These are phyloP conservation scores for Gamsiella multidivaricata DNA, from an alignment of 192 early-diverging fungal genomes.

Conservation along the genomic window DNA sequence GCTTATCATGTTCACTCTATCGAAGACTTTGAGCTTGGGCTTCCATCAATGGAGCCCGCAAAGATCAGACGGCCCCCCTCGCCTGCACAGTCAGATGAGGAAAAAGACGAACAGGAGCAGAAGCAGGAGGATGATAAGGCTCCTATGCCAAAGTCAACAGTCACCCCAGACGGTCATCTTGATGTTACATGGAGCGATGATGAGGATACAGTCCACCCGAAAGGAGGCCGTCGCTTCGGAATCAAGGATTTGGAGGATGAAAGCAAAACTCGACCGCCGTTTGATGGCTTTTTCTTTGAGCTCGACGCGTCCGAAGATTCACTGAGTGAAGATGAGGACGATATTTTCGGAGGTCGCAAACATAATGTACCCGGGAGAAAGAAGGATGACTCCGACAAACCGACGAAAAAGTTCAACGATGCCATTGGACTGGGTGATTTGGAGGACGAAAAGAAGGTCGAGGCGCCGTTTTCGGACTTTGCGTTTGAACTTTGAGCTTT, in stretches of 20 bases:
- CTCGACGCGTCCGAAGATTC: constrained; percentile 35
- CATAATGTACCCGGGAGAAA: background rate
- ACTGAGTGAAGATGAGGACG: constrained; percentile 43
- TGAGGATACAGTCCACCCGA: background rate
- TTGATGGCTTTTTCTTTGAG: constrained; percentile 47
- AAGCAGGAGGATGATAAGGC: background rate
- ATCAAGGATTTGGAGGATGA: constrained; percentile 41
- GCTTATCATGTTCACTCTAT: constrained; percentile 21
- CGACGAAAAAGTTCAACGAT: constrained; percentile 13
- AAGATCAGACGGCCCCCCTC: constrained; percentile 2
- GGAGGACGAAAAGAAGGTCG: constrained; percentile 31
- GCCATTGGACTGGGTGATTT: constrained; percentile 28
- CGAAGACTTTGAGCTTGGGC: constrained; percentile 7
- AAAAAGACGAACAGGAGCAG: background rate
- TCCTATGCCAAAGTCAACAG: constrained; percentile 14
- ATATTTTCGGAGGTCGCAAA: constrained; percentile 13
- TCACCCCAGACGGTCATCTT: constrained; percentile 20
- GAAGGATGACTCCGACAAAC: background rate
- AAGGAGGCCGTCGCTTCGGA: constrained; percentile 25
- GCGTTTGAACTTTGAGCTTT: constrained; percentile 21
- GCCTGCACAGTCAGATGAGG: background rate
- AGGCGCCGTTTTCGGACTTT: constrained; percentile 46
- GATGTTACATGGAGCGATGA: constrained; percentile 29
- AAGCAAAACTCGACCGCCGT: constrained; percentile 29
- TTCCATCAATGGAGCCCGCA: constrained; percentile 10